Percentiles rank a stretch among this genome's conserved stretches.
Conservation (phyloP, 148 eudicot genomes). For the Amaranthus cruentus region DNA sequence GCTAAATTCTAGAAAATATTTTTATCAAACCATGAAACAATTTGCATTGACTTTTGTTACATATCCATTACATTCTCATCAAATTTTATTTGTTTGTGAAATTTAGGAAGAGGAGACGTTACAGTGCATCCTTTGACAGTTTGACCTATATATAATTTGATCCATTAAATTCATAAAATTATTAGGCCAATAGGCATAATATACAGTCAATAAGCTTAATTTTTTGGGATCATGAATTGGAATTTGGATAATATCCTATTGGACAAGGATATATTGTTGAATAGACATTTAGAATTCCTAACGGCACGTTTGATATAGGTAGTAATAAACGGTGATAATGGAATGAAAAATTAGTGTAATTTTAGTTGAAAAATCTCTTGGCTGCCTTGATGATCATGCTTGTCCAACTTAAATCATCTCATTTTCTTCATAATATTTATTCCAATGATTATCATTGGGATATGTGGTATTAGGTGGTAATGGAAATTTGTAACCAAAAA, state of each 20-base stretch:
- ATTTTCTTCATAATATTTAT: too few species aligned
- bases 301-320: too few species aligned
- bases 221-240: too few species aligned
- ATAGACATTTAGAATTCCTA: not conserved
- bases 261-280: not conserved
- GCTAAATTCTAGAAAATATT: not conserved
- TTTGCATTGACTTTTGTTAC: conserved; percentile 2
- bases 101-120: not conserved
- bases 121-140: not conserved
- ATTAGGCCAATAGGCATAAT: conserved; percentile 9
- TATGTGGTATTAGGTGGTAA: too few species aligned
- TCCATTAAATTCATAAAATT: not conserved
- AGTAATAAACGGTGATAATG: too few species aligned
- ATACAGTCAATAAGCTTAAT: not conserved
- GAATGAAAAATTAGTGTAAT: too few species aligned
- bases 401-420: too few species aligned
- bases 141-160: not conserved
- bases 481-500: too few species aligned
- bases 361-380: too few species aligned
- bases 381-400: too few species aligned
- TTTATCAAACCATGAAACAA: not conserved
- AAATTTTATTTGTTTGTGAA: not conserved
- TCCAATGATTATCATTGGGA: too few species aligned
- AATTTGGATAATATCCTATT: not conserved
- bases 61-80: not conserved